Conservation (phyloP, 305 asterid species). For the Fraxinus platypoda region DNA sequence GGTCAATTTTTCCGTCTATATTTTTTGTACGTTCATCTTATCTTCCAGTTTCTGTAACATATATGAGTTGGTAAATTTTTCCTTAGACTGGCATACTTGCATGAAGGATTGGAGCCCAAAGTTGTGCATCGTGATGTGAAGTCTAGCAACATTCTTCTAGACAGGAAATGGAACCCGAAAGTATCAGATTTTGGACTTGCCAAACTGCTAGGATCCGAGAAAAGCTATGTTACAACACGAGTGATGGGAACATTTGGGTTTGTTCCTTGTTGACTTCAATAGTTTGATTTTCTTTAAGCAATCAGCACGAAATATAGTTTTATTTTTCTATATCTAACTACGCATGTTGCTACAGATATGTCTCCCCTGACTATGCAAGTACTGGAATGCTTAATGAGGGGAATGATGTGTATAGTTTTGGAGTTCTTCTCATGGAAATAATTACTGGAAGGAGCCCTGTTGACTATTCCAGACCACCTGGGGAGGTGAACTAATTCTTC, state of each 20-base stretch:
- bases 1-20: neutral
- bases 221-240: conserved; percentile 88
- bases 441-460: conserved; percentile 89
- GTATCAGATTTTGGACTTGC: conserved; percentile 98
- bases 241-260: conserved; percentile 99
- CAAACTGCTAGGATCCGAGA: conserved; percentile 80
- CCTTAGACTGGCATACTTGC: conserved; percentile 89
- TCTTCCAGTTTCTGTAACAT: neutral
- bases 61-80: conserved; percentile 9
- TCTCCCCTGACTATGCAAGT: conserved; percentile 97
- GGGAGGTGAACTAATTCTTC: conserved; percentile 55
- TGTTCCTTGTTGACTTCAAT: conserved; percentile 31
- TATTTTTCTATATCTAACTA: conserved; percentile 20
- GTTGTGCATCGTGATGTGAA: conserved; percentile 98
- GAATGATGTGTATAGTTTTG: conserved; percentile 87
- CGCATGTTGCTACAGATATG: conserved; percentile 57
- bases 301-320: neutral
- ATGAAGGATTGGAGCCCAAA: conserved; percentile 96
- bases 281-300: neutral
- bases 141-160: conserved; percentile 92
- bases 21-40: neutral
- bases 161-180: conserved; percentile 78
- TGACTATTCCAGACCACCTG: conserved; percentile 86
- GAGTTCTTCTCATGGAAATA: conserved; percentile 92
- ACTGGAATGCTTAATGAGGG: conserved; percentile 97